These are phyloP conservation scores for Phyllosticta capitalensis DNA, from an alignment of 2,329 filamentous ascomycete species.

Conservation along the genomic window DNA sequence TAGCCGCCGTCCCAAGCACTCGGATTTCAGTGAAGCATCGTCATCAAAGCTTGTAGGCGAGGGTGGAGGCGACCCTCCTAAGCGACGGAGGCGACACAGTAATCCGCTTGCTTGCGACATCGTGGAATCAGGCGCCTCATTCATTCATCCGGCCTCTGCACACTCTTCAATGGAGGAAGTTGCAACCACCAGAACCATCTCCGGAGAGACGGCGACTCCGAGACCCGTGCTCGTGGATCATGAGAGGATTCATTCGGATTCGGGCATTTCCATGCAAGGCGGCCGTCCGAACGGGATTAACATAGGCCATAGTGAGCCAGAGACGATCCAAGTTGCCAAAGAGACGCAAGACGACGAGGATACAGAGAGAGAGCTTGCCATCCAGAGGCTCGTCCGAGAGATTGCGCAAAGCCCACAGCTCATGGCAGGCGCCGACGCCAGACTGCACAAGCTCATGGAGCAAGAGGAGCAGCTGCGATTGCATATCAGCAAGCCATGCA, in stretches of 20 bases:
- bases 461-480: slow-evolving; percentile 6
- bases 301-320: not conserved
- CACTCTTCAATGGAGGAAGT: slow-evolving; percentile 11
- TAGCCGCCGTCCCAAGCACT: slow-evolving; percentile 6
- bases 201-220: slow-evolving; percentile 3
- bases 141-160: not conserved
- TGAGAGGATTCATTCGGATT: slow-evolving; percentile 14
- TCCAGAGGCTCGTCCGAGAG: slow-evolving; percentile 5
- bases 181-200: slow-evolving; percentile 15
- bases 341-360: slow-evolving; percentile 13
- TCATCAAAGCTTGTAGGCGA: slow-evolving; percentile 4
- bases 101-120: slow-evolving; percentile 1
- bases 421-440: not conserved
- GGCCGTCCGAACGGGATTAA: slow-evolving; percentile 23
- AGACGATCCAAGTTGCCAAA: not conserved
- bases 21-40: slow-evolving; percentile 1
- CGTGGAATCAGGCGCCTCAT: not conserved
- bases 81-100: slow-evolving; percentile 3
- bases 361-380: slow-evolving; percentile 6
- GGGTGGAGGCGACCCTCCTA: not conserved
- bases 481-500: slow-evolving; percentile 3
- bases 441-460: not conserved
- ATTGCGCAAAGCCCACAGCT: not conserved
- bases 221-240: not conserved
- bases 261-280: slow-evolving; percentile 23